Evolutionary conservation across 1,139 yeast genomes (phyloP), one percentile per base, ranked within the genome.

Genomic region (Diutina pseudorugosa): DNA sequence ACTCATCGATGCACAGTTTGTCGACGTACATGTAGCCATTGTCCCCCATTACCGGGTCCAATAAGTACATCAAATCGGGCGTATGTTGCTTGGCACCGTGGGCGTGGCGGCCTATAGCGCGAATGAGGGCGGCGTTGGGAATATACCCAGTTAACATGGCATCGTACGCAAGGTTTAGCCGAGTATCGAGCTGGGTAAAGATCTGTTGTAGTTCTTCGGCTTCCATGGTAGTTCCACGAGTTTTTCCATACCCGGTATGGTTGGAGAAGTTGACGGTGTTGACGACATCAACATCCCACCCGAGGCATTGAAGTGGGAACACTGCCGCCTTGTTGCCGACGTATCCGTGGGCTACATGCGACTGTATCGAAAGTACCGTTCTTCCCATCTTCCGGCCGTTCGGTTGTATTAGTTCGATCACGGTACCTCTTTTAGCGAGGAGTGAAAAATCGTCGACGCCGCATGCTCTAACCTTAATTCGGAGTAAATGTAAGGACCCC

Each of bases 31-130:
- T 65, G 55, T 75, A 76, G 2, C 95, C 96, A 59, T 88, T 83
- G 65, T 93, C 98, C 14, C 98, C 98, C 76, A 93, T 76, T 2
- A 93, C 97, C 0, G 98, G 98, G 63, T 93, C 98, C 56, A 90
- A 65, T 12, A 90, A 70, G 83, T 94, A 85, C 36, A 62, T 47
- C 2, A 57, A 52, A 4, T 65, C 44, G 4, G 69, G 59, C n/a
- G 19, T 18, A 8, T 8, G 14, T n/a, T 27, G 49, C 16, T 45
- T 45, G 23, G 27, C 27, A n/a, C 6, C 6, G 21, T 8, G 14
- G 20, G 27, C 40, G 7, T 45, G 23, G n/a, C 14, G 36, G 16
- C 49, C 49, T 12, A 45, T 45, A 3, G 49, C n/a, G 19, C 36
- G 16, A n/a, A 45, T 27, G 20, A 45, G 30, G n/a, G 16, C 40